Conservation (phyloP, 352 stramenopile species). For the Globisporangium takayamanum region DNA sequence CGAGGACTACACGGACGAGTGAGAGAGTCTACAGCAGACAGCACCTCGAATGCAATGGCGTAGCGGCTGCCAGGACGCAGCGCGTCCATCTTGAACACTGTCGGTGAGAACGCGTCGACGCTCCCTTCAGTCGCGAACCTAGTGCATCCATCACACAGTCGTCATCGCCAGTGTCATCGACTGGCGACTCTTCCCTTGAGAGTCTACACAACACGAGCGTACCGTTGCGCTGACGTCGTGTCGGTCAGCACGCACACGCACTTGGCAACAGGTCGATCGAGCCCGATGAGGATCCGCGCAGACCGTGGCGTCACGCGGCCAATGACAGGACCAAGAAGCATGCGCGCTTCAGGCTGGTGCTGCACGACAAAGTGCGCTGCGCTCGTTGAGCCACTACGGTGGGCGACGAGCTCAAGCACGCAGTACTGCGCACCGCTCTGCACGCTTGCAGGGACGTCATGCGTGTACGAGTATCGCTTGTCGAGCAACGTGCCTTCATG, state of each 20-base stretch:
- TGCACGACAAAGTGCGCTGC: conserved; percentile 30
- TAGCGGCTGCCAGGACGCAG: conserved; percentile 50
- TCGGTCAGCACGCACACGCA: conserved; percentile 36
- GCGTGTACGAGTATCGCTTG: conserved; percentile 15
- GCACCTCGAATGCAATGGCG: conserved; percentile 50
- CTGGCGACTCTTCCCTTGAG: too few species aligned
- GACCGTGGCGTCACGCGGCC: conserved; percentile 46
- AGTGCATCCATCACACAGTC: conserved; percentile 1
- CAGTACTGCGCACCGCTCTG: conserved; percentile 30
- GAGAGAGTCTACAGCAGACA: neutral
- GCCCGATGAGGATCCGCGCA: conserved; percentile 52
- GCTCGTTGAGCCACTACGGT: conserved; percentile 26
- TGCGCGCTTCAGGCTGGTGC: conserved; percentile 24
- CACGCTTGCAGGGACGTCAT: conserved; percentile 17
- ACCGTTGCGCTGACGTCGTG: conserved; percentile 26
- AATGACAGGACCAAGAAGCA: conserved; percentile 59
- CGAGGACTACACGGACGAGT: neutral
- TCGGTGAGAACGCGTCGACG: conserved; percentile 43
- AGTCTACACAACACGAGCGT: neutral
- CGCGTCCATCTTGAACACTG: conserved; percentile 53
- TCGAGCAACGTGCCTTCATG: conserved; percentile 6
- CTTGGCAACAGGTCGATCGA: conserved; percentile 36
- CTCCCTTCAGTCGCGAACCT: conserved; percentile 21
- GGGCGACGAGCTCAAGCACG: conserved; percentile 39
- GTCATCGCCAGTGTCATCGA: neutral